These are phyloP conservation scores for Blastomyces gilchristii DNA, from an alignment of 2,329 filamentous ascomycete genomes.

Conservation along the genomic window DNA sequence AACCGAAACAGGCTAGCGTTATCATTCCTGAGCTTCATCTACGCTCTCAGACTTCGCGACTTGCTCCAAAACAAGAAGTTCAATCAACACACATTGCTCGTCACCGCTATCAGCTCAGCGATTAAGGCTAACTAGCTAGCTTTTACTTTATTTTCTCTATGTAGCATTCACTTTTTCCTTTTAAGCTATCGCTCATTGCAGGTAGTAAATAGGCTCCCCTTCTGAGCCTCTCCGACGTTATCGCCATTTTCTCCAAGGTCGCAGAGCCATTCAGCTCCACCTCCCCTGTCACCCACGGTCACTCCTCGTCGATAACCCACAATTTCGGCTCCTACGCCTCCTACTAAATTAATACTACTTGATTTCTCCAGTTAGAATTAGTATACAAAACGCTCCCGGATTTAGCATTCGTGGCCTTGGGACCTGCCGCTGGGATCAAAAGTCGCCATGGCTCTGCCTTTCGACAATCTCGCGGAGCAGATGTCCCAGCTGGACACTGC, in stretches of 20 bases:
- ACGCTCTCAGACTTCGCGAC: not conserved
- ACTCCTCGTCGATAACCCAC: not conserved
- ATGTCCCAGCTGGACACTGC: conserved; percentile 82
- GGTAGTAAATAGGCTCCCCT: not conserved
- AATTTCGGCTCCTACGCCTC: not conserved
- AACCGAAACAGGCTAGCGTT: not conserved
- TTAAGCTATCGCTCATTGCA: not conserved
- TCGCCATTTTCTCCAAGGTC: not conserved
- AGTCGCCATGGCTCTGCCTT: conserved; percentile 11
- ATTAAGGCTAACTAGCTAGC: not conserved
- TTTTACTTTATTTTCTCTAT: not conserved
- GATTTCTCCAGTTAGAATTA: not conserved
- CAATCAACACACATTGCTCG: conserved; percentile 1
- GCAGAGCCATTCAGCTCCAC: not conserved
- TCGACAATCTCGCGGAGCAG: conserved; percentile 58
- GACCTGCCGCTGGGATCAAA: not conserved
- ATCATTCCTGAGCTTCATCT: not conserved
- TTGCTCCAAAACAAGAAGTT: not conserved
- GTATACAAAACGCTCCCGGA: not conserved
- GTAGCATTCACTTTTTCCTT: not conserved
- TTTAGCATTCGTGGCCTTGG: not conserved
- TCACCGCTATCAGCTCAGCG: not conserved
- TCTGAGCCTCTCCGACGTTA: not conserved
- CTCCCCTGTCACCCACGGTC: not conserved
- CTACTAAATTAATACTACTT: not conserved